Conservation (phyloP, 352 stramenopile genomes). For the Phytophthora aleatoria region DNA sequence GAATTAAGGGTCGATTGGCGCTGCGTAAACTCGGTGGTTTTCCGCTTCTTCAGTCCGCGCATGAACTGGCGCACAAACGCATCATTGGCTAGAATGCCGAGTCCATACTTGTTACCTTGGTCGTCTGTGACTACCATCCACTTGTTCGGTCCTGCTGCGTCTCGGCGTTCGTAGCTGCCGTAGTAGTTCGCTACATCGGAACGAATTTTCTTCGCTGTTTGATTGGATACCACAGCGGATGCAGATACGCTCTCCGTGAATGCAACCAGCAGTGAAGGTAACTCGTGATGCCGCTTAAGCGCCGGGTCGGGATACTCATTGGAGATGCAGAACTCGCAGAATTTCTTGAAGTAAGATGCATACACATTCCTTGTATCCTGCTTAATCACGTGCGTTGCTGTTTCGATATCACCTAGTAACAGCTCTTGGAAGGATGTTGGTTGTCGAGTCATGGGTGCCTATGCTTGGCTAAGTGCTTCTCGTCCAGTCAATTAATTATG, state of each 20-base stretch:
- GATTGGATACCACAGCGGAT: constrained; percentile 3
- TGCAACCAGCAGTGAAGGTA: too few species aligned
- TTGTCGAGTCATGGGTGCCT: too few species aligned
- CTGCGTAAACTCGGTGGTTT: constrained; percentile 6
- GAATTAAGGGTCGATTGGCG: constrained; percentile 12
- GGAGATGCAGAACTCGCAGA: too few species aligned
- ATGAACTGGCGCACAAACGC: constrained; percentile 10
- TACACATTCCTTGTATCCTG: too few species aligned
- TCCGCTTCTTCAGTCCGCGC: constrained; percentile 6
- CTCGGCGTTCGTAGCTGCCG: neutral
- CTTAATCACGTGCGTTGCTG: too few species aligned
- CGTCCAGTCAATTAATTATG: too few species aligned
- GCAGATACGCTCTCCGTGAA: constrained; percentile 8
- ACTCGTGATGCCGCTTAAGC: too few species aligned
- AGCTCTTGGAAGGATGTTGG: too few species aligned
- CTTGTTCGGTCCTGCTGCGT: constrained; percentile 3
- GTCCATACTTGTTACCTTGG: constrained; percentile 1
- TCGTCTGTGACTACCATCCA: constrained; percentile 7
- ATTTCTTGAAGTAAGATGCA: too few species aligned
- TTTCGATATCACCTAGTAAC: too few species aligned
- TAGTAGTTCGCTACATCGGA: constrained; percentile 16
- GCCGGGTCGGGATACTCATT: too few species aligned
- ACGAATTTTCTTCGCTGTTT: constrained; percentile 13
- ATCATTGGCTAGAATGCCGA: constrained; percentile 1
- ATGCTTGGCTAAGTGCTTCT: too few species aligned